These are phyloP conservation scores for Taxillus chinensis DNA, from an alignment of 164 flowering plant genomes.

Conservation along the genomic window DNA sequence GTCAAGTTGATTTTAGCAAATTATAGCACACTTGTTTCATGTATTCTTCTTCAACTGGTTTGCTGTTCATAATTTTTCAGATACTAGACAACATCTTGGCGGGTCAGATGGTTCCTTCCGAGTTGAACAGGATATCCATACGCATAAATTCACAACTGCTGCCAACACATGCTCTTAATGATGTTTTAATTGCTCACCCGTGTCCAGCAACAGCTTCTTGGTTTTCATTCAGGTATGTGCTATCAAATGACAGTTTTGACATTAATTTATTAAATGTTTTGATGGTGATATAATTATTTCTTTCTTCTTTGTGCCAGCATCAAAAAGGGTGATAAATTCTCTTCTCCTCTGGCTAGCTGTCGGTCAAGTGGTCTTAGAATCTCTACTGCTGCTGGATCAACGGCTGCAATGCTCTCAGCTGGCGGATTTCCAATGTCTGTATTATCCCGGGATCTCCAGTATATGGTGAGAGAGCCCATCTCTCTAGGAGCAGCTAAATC, in stretches of 20 bases:
- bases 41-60: background rate
- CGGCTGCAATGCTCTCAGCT: constrained; percentile 93
- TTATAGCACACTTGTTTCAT: too few species aligned
- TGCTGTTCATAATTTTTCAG: constrained; percentile 24
- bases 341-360: constrained; percentile 36
- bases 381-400: constrained; percentile 90
- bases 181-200: constrained; percentile 72
- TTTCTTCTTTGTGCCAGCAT: constrained; percentile 32
- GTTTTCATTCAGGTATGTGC: constrained; percentile 68
- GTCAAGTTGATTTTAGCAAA: too few species aligned
- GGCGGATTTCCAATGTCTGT: constrained; percentile 80
- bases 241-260: background rate
- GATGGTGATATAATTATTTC: background rate
- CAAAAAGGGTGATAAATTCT: constrained; percentile 21
- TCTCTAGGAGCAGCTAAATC: constrained; percentile 26
- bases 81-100: constrained; percentile 56
- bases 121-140: constrained; percentile 54
- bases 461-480: constrained; percentile 92
- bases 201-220: constrained; percentile 84
- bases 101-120: constrained; percentile 30
- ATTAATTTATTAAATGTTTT: too few species aligned
- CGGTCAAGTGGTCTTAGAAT: constrained; percentile 89
- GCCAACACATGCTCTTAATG: constrained; percentile 68
- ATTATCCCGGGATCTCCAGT: constrained; percentile 63
- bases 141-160: constrained; percentile 37